phyloP scores from a whole-genome alignment of 140 eudicot genomes.

The Flaveria floridana region DNA sequence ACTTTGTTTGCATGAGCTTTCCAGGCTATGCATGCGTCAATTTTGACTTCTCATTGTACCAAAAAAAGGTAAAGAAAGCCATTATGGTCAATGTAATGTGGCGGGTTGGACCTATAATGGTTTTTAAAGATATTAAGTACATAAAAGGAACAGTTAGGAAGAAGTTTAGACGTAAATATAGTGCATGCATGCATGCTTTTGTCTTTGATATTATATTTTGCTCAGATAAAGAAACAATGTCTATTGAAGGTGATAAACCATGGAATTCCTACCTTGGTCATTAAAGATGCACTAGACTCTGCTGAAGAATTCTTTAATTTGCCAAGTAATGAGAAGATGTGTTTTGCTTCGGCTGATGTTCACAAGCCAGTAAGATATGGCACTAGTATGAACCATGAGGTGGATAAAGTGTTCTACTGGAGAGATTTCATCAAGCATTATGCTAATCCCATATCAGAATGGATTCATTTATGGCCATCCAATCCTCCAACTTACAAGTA shows the following conservation, averaged over 20 bases:
- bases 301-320: constrained; percentile 57
- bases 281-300: constrained; percentile 50
- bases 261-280: constrained; percentile 50
- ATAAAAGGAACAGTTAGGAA: neutral
- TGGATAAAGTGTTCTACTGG: constrained; percentile 59
- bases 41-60: constrained; percentile 19
- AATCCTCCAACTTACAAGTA: constrained; percentile 64
- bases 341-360: constrained; percentile 49
- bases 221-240: constrained; percentile 20
- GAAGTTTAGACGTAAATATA: constrained; percentile 22
- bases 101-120: constrained; percentile 12
- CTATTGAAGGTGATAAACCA: constrained; percentile 60
- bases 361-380: constrained; percentile 65
- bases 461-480: constrained; percentile 65
- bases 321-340: constrained; percentile 53
- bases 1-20: constrained; percentile 20
- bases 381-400: constrained; percentile 56
- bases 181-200: constrained; percentile 36
- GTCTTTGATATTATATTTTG: constrained; percentile 4
- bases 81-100: constrained; percentile 11
- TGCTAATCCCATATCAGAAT: constrained; percentile 52
- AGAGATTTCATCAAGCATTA: constrained; percentile 73
- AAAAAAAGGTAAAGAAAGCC: constrained; percentile 25
- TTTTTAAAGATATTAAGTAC: neutral
- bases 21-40: constrained; percentile 24